These are phyloP conservation scores for Phaeoacremonium minimum DNA, from an alignment of 2,329 filamentous ascomycete genomes.

Conservation along the genomic window DNA sequence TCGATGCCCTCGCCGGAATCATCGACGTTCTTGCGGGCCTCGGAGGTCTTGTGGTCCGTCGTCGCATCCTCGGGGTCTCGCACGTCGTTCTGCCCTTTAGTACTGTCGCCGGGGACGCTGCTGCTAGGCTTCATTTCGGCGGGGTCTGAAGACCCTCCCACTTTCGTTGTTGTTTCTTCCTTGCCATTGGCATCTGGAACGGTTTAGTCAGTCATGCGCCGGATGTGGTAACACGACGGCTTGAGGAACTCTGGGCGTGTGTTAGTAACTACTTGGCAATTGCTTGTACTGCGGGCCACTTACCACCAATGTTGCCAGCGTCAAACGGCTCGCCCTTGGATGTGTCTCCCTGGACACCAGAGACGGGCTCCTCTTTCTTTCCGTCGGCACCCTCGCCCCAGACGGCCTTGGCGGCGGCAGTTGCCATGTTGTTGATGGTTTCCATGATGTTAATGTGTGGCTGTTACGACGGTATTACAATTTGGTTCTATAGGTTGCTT, in stretches of 20 bases:
- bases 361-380: slow-evolving; percentile 56
- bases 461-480: no score
- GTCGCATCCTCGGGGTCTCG: slow-evolving; percentile 29
- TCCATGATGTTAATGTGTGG: no score
- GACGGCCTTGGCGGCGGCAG: slow-evolving; percentile 41
- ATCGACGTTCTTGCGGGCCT: slow-evolving; percentile 27
- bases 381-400: slow-evolving; percentile 32
- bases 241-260: not conserved
- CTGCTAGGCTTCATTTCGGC: slow-evolving; percentile 2
- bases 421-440: slow-evolving; percentile 53
- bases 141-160: no score
- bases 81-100: slow-evolving; percentile 32
- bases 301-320: slow-evolving; percentile 66
- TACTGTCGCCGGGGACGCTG: slow-evolving; percentile 14
- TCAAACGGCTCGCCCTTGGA: slow-evolving; percentile 71
- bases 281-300: slow-evolving; percentile 1
- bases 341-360: slow-evolving; percentile 65
- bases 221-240: not conserved
- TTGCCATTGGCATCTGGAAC: no score
- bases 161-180: no score
- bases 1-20: slow-evolving; percentile 24
- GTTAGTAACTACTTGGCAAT: slow-evolving; percentile 11
- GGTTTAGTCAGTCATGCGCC: no score
- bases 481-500: no score
- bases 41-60: slow-evolving; percentile 20